Evolutionary conservation across 2,329 filamentous ascomycete genomes (phyloP).

Genomic region (Aspergillaceae sp.): DNA sequence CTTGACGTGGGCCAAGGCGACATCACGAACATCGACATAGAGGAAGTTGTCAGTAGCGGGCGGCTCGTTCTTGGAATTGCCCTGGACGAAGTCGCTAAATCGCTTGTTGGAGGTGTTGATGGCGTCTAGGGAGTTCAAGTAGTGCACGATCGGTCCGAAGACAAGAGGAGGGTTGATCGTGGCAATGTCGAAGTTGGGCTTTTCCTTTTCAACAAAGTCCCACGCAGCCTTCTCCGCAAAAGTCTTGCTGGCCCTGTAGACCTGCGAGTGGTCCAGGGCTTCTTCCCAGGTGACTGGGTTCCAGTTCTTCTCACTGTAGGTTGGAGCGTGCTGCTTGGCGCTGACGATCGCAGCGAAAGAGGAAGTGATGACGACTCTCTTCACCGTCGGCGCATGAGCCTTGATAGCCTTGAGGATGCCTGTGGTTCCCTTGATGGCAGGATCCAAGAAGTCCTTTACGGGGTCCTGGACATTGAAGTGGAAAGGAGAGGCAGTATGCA

Average conservation of each 20-base stretch:
- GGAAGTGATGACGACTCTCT: conserved; percentile 62
- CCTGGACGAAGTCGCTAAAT: conserved; percentile 55
- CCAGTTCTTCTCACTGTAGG: conserved; percentile 34
- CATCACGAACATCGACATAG: conserved; percentile 48
- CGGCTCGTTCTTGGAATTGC: conserved; percentile 51
- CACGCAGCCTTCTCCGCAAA: conserved; percentile 62
- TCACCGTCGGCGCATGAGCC: conserved; percentile 55
- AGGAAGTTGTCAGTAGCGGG: conserved; percentile 51
- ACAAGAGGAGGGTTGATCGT: conserved; percentile 57
- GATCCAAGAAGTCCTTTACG: conserved; percentile 54
- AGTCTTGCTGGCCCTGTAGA: conserved; percentile 47
- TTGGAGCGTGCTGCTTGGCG: conserved; percentile 24
- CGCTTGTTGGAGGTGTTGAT: conserved; percentile 68
- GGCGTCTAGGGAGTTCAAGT: conserved; percentile 52
- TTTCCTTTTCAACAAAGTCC: conserved; percentile 51
- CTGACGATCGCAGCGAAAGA: conserved; percentile 61
- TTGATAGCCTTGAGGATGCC: conserved; percentile 56
- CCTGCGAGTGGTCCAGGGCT: conserved; percentile 26
- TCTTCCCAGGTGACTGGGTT: conserved; percentile 39
- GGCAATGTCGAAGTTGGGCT: conserved; percentile 51
- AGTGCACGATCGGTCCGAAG: conserved; percentile 56
- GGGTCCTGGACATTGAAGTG: conserved; percentile 63
- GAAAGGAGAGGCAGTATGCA: conserved; percentile 69
- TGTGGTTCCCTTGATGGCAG: conserved; percentile 55
- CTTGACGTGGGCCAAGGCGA: conserved; percentile 41